Evolutionary conservation across 83 land plant genomes (phyloP), one percentile per base, ranked within the genome.

Genomic region (Thuja plicata): DNA sequence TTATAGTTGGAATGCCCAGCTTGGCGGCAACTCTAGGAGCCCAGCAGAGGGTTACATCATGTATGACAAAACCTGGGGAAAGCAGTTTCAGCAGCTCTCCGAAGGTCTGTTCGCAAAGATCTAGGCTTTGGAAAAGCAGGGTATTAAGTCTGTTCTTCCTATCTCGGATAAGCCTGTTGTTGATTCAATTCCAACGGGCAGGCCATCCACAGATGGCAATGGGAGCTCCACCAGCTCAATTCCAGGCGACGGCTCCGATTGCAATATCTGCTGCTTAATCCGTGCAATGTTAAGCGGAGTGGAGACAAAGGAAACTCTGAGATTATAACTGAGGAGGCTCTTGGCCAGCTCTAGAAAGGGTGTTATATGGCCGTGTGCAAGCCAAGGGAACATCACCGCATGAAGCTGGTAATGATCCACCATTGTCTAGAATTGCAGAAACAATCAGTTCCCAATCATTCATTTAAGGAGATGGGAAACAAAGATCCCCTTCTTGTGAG

Each of bases 341-440:
- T 48, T 27, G 12, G 83, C 83, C 21, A 35, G 12, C 21, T 40
- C 41, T 15, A 80, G 21, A 40, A 35, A 80, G 34, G 86, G 86
- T 10, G 19, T 84, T 43, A 84, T 43, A 30, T 84, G 86, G 86
- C 55, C 86, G 57, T 50, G 32, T 13, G n/a, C 86, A 38, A 84
- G 57, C 32, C 46, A 84, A 30, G 55, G 86, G 34, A 84, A 17
- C 86, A 84, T 84, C 57, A 45, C 43, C 27, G 48, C 55, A 50
- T 50, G 86, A 80, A 40, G 30, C 30, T 70, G 7, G 17, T 15
- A 3, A 10, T 45, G 48, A 45, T 45, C 8, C 48, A 8, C 48
- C 48, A 45, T 45, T 45, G 48, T 45, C 8, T 45, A 4, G 8
- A 7, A 45, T 45, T 45, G 48, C 8, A 45, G 48, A n/a, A n/a